phyloP scores from a whole-genome alignment of 2,329 filamentous ascomycete genomes.

The Drechslerella coelobrocha region DNA sequence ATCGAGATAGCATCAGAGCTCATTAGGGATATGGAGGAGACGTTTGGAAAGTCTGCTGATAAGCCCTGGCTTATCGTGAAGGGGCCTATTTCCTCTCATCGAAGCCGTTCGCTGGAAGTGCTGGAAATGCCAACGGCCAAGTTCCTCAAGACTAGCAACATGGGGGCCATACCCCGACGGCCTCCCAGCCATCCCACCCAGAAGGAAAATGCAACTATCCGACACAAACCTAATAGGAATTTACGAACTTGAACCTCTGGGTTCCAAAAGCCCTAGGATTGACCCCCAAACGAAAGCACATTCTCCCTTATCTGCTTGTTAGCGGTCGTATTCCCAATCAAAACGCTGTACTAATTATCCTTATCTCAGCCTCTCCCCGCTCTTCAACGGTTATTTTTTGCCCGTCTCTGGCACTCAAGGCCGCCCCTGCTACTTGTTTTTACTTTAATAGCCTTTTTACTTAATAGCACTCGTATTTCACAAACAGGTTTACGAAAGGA shows the following conservation, averaged over 20 bases:
- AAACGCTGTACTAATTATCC: no score
- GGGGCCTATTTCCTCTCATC: not conserved
- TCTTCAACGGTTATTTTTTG: no score
- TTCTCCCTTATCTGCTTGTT: no score
- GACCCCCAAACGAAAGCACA: no score
- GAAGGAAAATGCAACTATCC: not conserved
- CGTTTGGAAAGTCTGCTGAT: not conserved
- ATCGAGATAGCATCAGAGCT: conserved; percentile 16
- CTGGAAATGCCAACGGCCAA: not conserved
- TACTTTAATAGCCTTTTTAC: no score
- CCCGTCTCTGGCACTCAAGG: no score
- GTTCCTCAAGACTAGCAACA: not conserved
- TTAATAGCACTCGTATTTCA: no score
- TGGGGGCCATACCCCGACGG: conserved; percentile 7
- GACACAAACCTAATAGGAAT: not conserved
- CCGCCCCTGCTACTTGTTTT: no score
- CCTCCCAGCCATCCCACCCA: not conserved
- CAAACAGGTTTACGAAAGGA: no score
- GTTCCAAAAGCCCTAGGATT: no score
- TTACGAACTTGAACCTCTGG: not conserved
- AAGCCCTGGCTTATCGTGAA: conserved; percentile 23
- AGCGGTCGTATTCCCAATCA: no score
- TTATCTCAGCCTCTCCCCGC: no score
- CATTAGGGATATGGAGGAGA: conserved; percentile 9
- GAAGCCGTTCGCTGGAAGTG: conserved; percentile 2